phyloP scores from a whole-genome alignment of 1,139 yeast species.

The Debaryomyces subglobosus region DNA sequence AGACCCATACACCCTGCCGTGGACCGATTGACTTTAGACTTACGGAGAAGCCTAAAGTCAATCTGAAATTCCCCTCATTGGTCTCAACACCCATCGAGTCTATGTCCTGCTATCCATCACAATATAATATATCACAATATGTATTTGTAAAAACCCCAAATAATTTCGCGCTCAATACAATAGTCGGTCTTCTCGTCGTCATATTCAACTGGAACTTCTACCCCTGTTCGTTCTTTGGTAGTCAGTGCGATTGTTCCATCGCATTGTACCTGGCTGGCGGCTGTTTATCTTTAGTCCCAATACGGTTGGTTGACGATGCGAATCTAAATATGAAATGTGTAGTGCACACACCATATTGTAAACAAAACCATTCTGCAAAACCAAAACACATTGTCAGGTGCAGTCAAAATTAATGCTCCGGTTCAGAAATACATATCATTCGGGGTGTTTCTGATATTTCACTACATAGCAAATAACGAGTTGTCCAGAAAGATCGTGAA shows the following conservation, averaged over 20 bases:
- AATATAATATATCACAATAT: not conserved
- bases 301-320: not conserved
- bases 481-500: not conserved
- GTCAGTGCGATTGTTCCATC: not conserved
- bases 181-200: not conserved
- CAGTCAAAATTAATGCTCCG: not conserved
- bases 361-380: slow-evolving; percentile 10
- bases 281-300: not conserved
- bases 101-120: not conserved
- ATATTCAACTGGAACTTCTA: not conserved
- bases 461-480: not conserved
- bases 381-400: slow-evolving; percentile 11
- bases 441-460: not conserved
- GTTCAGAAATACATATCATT: not conserved
- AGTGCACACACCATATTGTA: slow-evolving; percentile 10
- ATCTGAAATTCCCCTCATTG: not conserved
- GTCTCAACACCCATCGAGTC: not conserved
- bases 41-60: not conserved
- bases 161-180: not conserved
- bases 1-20: not conserved
- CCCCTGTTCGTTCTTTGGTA: not conserved
- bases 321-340: not conserved
- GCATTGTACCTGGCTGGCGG: not conserved
- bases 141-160: not conserved
- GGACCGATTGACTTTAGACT: not conserved